phyloP scores from a whole-genome alignment of 2,329 filamentous ascomycete species.

The Monosporascus sp. region DNA sequence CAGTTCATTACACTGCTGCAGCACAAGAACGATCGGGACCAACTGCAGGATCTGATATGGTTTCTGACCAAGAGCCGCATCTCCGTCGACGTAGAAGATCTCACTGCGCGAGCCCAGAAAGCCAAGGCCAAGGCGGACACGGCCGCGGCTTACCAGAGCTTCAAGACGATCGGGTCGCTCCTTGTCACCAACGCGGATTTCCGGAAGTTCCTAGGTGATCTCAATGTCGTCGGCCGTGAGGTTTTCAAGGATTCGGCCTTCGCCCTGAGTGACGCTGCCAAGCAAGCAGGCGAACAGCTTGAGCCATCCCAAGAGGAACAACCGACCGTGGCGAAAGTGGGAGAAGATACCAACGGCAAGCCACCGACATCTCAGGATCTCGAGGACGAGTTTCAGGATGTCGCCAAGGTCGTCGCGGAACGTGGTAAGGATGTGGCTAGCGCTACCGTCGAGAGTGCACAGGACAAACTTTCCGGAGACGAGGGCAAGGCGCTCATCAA shows the following conservation, averaged over 20 bases:
- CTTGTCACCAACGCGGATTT: constrained; percentile 88
- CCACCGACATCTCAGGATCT: constrained; percentile 60
- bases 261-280: constrained; percentile 69
- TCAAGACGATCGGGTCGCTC: constrained; percentile 78
- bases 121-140: constrained; percentile 66
- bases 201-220: constrained; percentile 75
- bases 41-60: constrained; percentile 91
- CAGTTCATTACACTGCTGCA: constrained; percentile 76
- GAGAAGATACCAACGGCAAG: constrained; percentile 20
- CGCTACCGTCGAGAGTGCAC: constrained; percentile 60
- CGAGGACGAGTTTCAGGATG: constrained; percentile 47
- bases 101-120: constrained; percentile 55
- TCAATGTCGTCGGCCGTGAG: constrained; percentile 72
- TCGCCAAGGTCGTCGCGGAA: constrained; percentile 51
- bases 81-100: constrained; percentile 59
- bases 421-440: constrained; percentile 21
- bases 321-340: constrained; percentile 40
- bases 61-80: constrained; percentile 70
- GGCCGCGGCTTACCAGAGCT: constrained; percentile 70
- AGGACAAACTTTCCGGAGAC: constrained; percentile 66
- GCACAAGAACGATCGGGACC: constrained; percentile 77
- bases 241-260: constrained; percentile 84
- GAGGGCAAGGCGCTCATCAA: constrained; percentile 68
- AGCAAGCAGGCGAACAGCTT: constrained; percentile 66
- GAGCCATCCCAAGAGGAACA: constrained; percentile 62